phyloP scores from a whole-genome alignment of 805 yeast species.

The Lipomyces spencermartinsiae region DNA sequence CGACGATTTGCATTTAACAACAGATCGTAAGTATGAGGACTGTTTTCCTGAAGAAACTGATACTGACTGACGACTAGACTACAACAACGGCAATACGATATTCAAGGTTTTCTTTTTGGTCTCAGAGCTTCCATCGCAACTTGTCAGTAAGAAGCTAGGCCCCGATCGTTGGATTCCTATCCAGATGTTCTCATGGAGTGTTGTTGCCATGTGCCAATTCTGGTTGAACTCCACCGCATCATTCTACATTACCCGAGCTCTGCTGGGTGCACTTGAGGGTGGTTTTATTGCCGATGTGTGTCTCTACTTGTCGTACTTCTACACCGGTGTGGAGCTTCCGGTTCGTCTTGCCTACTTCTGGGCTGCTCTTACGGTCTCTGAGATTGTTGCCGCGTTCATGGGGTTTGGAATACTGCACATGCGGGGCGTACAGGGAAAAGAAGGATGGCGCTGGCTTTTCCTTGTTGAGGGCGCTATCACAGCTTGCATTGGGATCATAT shows the following conservation, averaged over 20 bases:
- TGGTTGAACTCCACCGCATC: slow-evolving; percentile 51
- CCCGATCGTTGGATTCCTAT: slow-evolving; percentile 68
- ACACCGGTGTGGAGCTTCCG: slow-evolving; percentile 61
- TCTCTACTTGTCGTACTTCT: slow-evolving; percentile 68
- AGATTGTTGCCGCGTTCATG: slow-evolving; percentile 52
- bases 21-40: slow-evolving; percentile 46
- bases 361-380: slow-evolving; percentile 56
- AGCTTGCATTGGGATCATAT: slow-evolving; percentile 56
- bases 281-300: slow-evolving; percentile 68
- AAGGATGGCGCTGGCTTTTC: slow-evolving; percentile 70
- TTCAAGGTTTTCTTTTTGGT: slow-evolving; percentile 58
- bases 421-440: slow-evolving; percentile 51
- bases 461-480: slow-evolving; percentile 67
- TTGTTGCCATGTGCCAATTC: slow-evolving; percentile 60
- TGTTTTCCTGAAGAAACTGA: background rate
- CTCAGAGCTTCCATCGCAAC: slow-evolving; percentile 70
- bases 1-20: slow-evolving; percentile 57
- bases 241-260: slow-evolving; percentile 57
- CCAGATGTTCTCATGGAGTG: slow-evolving; percentile 61
- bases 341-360: slow-evolving; percentile 63
- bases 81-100: slow-evolving; percentile 50
- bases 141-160: slow-evolving; percentile 67
- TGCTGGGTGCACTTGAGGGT: slow-evolving; percentile 64
- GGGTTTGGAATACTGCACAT: slow-evolving; percentile 60
- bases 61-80: slow-evolving; percentile 1